phyloP scores from a whole-genome alignment of 441 rosid species.

The Mallotus japonicus region DNA sequence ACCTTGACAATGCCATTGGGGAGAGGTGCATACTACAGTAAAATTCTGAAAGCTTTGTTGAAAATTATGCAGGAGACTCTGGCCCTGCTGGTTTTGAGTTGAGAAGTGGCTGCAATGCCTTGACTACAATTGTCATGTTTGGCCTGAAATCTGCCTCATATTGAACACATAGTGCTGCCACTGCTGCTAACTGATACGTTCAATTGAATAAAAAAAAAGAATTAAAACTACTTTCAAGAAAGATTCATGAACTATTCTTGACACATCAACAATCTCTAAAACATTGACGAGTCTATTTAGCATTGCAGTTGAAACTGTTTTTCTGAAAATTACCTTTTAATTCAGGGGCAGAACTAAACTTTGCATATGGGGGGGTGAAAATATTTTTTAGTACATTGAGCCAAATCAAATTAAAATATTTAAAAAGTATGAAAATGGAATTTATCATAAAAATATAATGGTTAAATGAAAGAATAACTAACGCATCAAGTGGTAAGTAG shows the following conservation, averaged over 20 bases:
- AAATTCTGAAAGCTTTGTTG: background rate
- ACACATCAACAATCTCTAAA: too few species aligned
- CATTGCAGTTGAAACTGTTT: too few species aligned
- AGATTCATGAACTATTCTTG: background rate
- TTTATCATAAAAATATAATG: too few species aligned
- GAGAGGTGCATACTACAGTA: background rate
- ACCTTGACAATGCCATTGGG: background rate
- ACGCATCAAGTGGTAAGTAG: too few species aligned
- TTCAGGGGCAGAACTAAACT: too few species aligned
- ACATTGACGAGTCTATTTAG: too few species aligned
- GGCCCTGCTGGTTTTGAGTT: slow-evolving; percentile 78
- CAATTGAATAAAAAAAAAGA: background rate
- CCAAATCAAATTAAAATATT: too few species aligned
- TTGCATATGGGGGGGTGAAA: too few species aligned
- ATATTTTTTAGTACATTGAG: too few species aligned
- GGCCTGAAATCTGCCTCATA: slow-evolving; percentile 96
- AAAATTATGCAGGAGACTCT: slow-evolving; percentile 41
- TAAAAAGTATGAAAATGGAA: too few species aligned
- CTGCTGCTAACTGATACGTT: slow-evolving; percentile 75
- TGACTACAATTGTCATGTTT: slow-evolving; percentile 95
- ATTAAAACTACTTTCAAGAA: background rate
- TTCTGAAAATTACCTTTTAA: too few species aligned
- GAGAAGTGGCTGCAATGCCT: slow-evolving; percentile 95
- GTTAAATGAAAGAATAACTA: too few species aligned
- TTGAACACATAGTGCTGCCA: slow-evolving; percentile 94